phyloP scores from a whole-genome alignment of 2,329 filamentous ascomycete species.

The Xylariaceae sp. region DNA sequence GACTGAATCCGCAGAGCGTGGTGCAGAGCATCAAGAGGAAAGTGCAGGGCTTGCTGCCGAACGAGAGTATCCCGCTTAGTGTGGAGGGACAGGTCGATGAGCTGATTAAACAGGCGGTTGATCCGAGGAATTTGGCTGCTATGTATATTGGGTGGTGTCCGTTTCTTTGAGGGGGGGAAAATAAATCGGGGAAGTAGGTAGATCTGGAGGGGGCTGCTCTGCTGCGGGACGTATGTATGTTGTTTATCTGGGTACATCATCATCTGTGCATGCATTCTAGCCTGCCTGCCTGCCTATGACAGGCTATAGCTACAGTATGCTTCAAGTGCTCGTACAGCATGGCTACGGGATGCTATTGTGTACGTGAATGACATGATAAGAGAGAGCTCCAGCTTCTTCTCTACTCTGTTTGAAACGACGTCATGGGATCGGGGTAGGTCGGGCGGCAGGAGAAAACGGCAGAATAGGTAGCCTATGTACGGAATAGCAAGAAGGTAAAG shows the following conservation, averaged over 20 bases:
- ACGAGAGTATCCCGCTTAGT: constrained; percentile 86
- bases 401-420: background rate
- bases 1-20: constrained; percentile 63
- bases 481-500: too few species aligned
- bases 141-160: constrained; percentile 97
- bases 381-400: background rate
- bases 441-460: background rate
- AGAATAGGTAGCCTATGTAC: too few species aligned
- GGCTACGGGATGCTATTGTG: too few species aligned
- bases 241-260: too few species aligned
- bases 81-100: constrained; percentile 98
- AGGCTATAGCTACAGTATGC: background rate
- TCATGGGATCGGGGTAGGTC: background rate
- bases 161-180: constrained; percentile 49
- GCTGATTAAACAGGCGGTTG: constrained; percentile 79
- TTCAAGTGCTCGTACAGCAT: too few species aligned
- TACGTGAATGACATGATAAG: too few species aligned
- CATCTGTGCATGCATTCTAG: too few species aligned
- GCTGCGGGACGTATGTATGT: too few species aligned
- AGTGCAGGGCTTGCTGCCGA: constrained; percentile 73
- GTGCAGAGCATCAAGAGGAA: constrained; percentile 85
- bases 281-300: background rate
- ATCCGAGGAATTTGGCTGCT: constrained; percentile 70
- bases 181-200: too few species aligned
- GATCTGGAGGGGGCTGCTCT: too few species aligned